phyloP scores from a whole-genome alignment of 345 rosid genomes.

The Gossypioides kirkii region DNA sequence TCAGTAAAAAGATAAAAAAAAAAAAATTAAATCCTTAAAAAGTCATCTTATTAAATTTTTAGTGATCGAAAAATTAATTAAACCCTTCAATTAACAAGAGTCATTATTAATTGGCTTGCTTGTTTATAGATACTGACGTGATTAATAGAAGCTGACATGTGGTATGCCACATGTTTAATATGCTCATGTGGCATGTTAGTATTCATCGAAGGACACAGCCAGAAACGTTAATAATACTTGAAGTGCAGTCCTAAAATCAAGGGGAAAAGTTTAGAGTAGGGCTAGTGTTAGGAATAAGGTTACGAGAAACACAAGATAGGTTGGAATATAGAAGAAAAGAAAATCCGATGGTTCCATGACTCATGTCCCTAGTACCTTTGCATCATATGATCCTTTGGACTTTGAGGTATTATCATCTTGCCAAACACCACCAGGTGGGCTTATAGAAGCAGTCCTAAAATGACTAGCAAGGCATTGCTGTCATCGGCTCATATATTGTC shows the following conservation, averaged over 20 bases:
- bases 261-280: background rate
- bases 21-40: too few relatives aligned
- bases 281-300: background rate
- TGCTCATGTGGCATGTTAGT: too few relatives aligned
- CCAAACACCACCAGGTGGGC: background rate
- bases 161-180: too few relatives aligned
- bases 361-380: background rate
- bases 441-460: constrained; percentile 3
- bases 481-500: background rate
- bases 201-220: too few relatives aligned
- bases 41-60: too few relatives aligned
- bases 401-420: background rate
- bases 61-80: too few relatives aligned
- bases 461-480: background rate
- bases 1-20: too few relatives aligned
- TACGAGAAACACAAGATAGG: background rate
- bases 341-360: background rate
- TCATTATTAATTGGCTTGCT: too few relatives aligned
- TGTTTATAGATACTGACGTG: too few relatives aligned
- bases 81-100: too few relatives aligned
- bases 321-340: background rate
- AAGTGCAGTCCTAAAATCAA: background rate
- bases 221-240: background rate
- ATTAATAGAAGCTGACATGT: too few relatives aligned
- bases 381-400: background rate